A percentile compares a stretch with the other conserved stretches of the same genome.
phyloP scores from a whole-genome alignment of 1,284 basidiomycete species.

The Ceratobasidium theobromae region DNA sequence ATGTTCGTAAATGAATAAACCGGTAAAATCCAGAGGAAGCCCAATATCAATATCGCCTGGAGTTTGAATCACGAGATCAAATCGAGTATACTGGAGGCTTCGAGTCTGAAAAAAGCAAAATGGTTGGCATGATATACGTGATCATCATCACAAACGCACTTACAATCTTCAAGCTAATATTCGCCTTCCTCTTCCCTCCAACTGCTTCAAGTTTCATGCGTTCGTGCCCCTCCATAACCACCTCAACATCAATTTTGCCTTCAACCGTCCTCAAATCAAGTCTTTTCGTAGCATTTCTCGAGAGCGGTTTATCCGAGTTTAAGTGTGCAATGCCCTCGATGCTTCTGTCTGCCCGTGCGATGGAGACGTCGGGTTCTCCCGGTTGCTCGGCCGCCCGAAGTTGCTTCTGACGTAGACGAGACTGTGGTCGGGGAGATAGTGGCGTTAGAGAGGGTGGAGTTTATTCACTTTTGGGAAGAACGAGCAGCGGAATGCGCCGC shows the following conservation, averaged over 20 bases:
- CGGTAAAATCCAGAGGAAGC: constrained; percentile 27
- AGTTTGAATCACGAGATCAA: constrained; percentile 17
- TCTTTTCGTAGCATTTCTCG: constrained; percentile 1
- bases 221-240: constrained; percentile 21
- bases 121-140: background rate
- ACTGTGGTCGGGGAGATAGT: background rate
- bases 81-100: constrained; percentile 2
- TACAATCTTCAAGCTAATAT: constrained; percentile 19
- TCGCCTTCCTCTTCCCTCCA: constrained; percentile 19
- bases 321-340: constrained; percentile 25
- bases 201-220: constrained; percentile 14
- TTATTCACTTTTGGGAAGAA: background rate
- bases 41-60: constrained; percentile 27
- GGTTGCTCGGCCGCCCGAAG: constrained; percentile 27
- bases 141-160: background rate
- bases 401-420: constrained; percentile 17
- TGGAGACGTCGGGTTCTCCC: constrained; percentile 13
- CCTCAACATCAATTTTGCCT: constrained; percentile 14
- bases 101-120: constrained; percentile 1
- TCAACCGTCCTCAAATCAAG: constrained; percentile 7
- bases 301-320: constrained; percentile 22
- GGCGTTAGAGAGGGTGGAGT: too few relatives aligned
- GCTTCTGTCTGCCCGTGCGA: constrained; percentile 5
- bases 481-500: constrained; percentile 1
- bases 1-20: constrained; percentile 21